These are phyloP conservation scores for Pseudonectria foliicola DNA, from an alignment of 2,329 filamentous ascomycete genomes.

Conservation along the genomic window DNA sequence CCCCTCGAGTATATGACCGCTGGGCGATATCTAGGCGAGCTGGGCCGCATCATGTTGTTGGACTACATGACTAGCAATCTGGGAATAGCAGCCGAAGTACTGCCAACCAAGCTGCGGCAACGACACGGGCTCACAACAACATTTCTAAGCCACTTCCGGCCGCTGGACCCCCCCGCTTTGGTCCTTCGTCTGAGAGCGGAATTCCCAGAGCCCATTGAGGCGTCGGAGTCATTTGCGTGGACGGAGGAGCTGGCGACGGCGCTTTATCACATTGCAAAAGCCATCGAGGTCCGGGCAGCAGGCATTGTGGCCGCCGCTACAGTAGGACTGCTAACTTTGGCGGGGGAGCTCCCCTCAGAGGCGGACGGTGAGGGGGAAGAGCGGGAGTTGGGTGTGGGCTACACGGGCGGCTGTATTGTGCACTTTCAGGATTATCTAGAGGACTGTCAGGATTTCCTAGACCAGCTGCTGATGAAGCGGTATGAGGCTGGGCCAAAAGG, in stretches of 20 bases:
- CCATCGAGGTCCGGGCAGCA: slow-evolving; percentile 65
- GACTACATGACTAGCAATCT: slow-evolving; percentile 51
- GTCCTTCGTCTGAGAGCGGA: slow-evolving; percentile 41
- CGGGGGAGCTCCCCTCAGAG: slow-evolving; percentile 53
- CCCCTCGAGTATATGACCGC: slow-evolving; percentile 81
- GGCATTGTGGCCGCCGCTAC: slow-evolving; percentile 68
- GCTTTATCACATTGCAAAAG: slow-evolving; percentile 60
- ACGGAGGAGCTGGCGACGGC: slow-evolving; percentile 49
- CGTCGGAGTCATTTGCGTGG: slow-evolving; percentile 50
- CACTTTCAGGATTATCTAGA: slow-evolving; percentile 67
- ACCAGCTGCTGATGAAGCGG: slow-evolving; percentile 37
- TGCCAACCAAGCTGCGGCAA: slow-evolving; percentile 50
- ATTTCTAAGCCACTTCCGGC: slow-evolving; percentile 64
- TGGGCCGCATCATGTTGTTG: slow-evolving; percentile 62
- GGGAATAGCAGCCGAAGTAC: slow-evolving; percentile 30
- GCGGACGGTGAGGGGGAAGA: slow-evolving; percentile 8
- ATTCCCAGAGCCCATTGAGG: slow-evolving; percentile 42
- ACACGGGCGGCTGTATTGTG: slow-evolving; percentile 74
- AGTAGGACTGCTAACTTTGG: slow-evolving; percentile 60
- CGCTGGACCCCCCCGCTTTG: slow-evolving; percentile 37
- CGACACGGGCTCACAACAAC: slow-evolving; percentile 62
- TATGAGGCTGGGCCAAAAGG: slow-evolving; percentile 19
- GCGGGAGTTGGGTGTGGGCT: slow-evolving; percentile 64
- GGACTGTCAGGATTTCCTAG: slow-evolving; percentile 63
- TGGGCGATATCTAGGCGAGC: slow-evolving; percentile 69